A percentile compares a stretch with the other conserved stretches of the same genome.
Conservation (phyloP, 306 rosid species). For the Dryas drummondii region DNA sequence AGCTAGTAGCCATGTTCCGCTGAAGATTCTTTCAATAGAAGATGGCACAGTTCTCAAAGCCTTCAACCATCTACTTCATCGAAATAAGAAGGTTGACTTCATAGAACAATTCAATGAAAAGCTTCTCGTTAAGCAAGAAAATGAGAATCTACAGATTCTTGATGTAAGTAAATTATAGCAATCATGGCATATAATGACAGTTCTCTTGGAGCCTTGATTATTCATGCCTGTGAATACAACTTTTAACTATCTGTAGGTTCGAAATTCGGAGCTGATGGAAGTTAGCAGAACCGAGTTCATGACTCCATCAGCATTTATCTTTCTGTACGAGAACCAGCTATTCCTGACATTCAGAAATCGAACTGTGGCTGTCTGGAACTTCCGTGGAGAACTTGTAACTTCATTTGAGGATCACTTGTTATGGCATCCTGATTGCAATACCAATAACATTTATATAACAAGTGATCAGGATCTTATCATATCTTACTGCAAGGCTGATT, state of each 20-base stretch:
- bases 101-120: constrained; percentile 88
- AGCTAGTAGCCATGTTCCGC: constrained; percentile 68
- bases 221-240: neutral
- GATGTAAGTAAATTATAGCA: constrained; percentile 52
- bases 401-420: constrained; percentile 79
- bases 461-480: constrained; percentile 87
- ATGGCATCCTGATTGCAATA: constrained; percentile 92
- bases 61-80: constrained; percentile 74
- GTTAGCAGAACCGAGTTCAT: constrained; percentile 70
- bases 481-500: constrained; percentile 83
- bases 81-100: constrained; percentile 83
- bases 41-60: constrained; percentile 87
- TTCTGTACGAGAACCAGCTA: constrained; percentile 77
- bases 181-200: neutral
- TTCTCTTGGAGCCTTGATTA: constrained; percentile 6
- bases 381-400: constrained; percentile 83
- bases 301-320: constrained; percentile 88
- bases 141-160: constrained; percentile 83
- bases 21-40: constrained; percentile 76
- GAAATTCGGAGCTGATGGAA: constrained; percentile 64
- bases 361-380: constrained; percentile 81
- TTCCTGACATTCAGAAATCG: constrained; percentile 80
- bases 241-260: constrained; percentile 46
- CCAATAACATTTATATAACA: constrained; percentile 77
- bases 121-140: constrained; percentile 87